Conservation (phyloP, 2,329 filamentous ascomycete species). For the Plenodomus lindquistii region DNA sequence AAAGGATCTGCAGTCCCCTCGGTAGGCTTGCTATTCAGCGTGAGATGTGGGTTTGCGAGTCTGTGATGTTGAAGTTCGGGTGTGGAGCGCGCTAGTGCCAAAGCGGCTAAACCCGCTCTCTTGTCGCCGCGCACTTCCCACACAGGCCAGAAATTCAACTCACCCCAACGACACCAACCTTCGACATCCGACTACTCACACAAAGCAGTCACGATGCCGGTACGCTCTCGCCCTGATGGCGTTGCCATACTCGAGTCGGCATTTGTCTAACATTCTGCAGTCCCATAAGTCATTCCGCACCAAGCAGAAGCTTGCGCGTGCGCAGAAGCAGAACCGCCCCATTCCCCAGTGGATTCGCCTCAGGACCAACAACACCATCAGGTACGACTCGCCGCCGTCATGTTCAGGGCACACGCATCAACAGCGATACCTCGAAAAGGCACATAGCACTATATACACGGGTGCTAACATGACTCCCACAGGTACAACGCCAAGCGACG, state of each 20-base stretch:
- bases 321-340: constrained; percentile 99
- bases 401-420: neutral
- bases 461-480: constrained; percentile 23
- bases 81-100: neutral
- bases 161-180: constrained; percentile 3
- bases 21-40: neutral
- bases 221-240: constrained; percentile 26
- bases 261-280: constrained; percentile 55
- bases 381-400: neutral
- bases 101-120: neutral
- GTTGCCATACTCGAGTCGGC: neutral
- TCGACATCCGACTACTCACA: constrained; percentile 40
- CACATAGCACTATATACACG: neutral
- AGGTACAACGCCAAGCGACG: constrained; percentile 99
- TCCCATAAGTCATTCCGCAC: constrained; percentile 99
- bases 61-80: neutral
- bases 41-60: neutral
- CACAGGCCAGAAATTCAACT: constrained; percentile 4
- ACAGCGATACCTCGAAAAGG: neutral
- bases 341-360: constrained; percentile 99
- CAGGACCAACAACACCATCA: constrained; percentile 98
- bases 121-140: constrained; percentile 3
- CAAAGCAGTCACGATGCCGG: constrained; percentile 46
- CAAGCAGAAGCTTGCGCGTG: constrained; percentile 99
- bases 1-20: neutral